phyloP scores from a whole-genome alignment of 768 basidiomycete genomes.

The Artomyces pyxidatus region DNA sequence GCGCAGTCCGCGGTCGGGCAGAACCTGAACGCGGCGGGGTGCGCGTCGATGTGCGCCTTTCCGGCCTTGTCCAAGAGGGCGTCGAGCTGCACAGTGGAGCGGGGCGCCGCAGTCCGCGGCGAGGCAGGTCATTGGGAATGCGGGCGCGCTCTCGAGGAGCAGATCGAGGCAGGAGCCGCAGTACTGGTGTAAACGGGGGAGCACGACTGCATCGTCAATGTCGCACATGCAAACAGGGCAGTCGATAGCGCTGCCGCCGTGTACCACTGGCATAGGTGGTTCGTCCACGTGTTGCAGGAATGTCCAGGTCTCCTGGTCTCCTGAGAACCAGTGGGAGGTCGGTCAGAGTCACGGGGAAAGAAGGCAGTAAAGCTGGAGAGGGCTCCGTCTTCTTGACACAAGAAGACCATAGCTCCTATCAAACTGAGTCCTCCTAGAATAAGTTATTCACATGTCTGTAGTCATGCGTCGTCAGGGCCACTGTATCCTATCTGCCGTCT shows the following conservation, averaged over 20 bases:
- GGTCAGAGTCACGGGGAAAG: too few relatives aligned
- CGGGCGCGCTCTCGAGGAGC: background rate
- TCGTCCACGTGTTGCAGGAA: too few relatives aligned
- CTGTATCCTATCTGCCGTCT: too few relatives aligned
- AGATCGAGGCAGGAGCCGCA: background rate
- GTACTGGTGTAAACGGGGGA: background rate
- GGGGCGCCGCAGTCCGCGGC: background rate
- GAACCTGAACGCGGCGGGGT: conserved; percentile 53
- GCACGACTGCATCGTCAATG: background rate
- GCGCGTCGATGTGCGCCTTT: conserved; percentile 45
- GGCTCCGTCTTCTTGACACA: too few relatives aligned
- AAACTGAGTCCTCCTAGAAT: too few relatives aligned
- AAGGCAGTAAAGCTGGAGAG: too few relatives aligned
- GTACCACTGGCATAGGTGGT: too few relatives aligned
- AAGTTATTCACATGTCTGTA: too few relatives aligned
- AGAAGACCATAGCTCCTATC: too few relatives aligned
- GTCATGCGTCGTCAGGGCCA: too few relatives aligned
- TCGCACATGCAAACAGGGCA: background rate
- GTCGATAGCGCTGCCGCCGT: background rate
- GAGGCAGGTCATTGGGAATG: conserved; percentile 64
- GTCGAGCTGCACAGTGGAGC: conserved; percentile 32
- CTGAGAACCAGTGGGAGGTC: too few relatives aligned
- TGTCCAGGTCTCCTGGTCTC: too few relatives aligned
- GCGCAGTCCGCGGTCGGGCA: conserved; percentile 74
- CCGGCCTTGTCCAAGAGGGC: conserved; percentile 49